Base-by-base conservation (phyloP, 257 asterid species). In the Paulownia fortunei region DNA sequence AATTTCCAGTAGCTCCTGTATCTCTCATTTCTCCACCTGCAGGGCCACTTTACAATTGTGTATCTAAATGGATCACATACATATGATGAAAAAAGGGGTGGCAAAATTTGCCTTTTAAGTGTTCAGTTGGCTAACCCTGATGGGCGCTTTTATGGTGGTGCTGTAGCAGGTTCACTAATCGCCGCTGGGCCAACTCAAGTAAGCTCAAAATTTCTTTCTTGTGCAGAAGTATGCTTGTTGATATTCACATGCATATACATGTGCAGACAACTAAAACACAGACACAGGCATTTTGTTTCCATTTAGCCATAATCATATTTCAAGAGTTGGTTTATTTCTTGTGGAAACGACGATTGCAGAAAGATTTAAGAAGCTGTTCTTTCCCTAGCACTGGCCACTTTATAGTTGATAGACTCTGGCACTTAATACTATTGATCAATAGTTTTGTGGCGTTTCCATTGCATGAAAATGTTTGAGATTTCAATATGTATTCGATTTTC, bases 121-220 rank as follows among this genome's bases (percentile, higher is more conserved):
- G 84, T 78, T 52, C 85, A 82, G 23, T 74, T 86, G 32, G 84
- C 83, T 8, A 18, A 62, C 1, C 24, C 58, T 0, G 79, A 84
- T 2, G 82, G 85, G 23, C 71, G 44, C 15, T 26, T 60, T 24
- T 79, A 44, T 8, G 90, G 90, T 10, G 90, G 90, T 10, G 78
- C 79, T 12, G 90, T 84, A 0, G 90, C 46, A 5, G 59, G 61
- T 24, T 66, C 79, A 0, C 85, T 86, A 2, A 70, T 86, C 10
- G 88, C 84, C 0, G 76, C 76, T 10, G 78, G 74, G 3, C 90
- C 88, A 6, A 84, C 84, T 77, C 80, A 59, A 8, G 89, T 81
- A 64, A 73, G 69, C 68, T 56, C 36, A 8, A 18, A 10, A 3
- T 30, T 6, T 51, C 24, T 26, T 19, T 32, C 46, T 39, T 39